A percentile compares a stretch with the other conserved stretches of the same genome.
Conservation (phyloP, 2,329 filamentous ascomycete species). For the Aspergillus fructus region DNA sequence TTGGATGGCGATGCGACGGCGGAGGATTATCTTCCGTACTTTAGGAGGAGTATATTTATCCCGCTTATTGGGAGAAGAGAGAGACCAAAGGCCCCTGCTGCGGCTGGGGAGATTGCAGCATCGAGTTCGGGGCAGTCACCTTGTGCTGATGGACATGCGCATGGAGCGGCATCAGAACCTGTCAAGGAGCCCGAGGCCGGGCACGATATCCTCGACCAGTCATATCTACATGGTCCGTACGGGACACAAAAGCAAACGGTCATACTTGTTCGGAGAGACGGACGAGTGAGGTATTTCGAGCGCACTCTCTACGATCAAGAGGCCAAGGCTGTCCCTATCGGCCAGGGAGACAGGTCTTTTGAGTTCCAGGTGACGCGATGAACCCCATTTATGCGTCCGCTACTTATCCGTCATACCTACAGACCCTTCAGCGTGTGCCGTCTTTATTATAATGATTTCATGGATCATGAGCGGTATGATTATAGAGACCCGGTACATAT, state of each 20-base stretch:
- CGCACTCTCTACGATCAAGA: conserved; percentile 59
- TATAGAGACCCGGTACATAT: background rate
- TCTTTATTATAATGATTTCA: conserved; percentile 4
- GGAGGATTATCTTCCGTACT: conserved; percentile 56
- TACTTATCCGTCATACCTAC: background rate
- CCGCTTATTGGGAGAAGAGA: conserved; percentile 54
- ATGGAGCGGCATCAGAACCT: conserved; percentile 2
- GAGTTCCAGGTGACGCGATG: conserved; percentile 12
- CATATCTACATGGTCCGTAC: conserved; percentile 53
- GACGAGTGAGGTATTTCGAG: conserved; percentile 61
- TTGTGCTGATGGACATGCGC: background rate
- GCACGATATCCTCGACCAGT: conserved; percentile 26
- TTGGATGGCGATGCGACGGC: conserved; percentile 48
- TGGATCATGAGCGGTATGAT: background rate
- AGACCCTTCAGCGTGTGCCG: background rate
- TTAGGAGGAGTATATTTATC: conserved; percentile 62
- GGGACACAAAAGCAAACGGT: conserved; percentile 66
- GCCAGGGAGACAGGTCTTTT: conserved; percentile 16
- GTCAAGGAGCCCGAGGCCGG: conserved; percentile 6
- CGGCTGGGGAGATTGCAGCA: background rate
- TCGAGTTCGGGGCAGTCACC: background rate
- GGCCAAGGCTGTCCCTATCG: conserved; percentile 42
- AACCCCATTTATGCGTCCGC: background rate
- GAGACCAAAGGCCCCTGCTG: conserved; percentile 25
- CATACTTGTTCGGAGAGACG: conserved; percentile 56